Evolutionary conservation across 116 monocot genomes (phyloP).

Genomic region (Cymodocea nodosa): DNA sequence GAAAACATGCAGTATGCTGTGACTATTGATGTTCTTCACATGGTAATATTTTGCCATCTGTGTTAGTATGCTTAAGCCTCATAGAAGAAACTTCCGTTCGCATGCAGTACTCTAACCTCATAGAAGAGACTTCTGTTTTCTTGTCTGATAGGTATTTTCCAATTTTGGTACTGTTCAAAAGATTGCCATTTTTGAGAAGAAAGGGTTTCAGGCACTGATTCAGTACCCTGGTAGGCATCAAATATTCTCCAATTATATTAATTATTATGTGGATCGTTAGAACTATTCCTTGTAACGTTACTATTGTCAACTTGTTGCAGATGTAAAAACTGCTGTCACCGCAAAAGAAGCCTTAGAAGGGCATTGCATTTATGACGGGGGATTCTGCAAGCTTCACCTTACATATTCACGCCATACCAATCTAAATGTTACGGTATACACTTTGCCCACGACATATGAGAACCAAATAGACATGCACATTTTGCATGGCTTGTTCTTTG

Average conservation of each 20-base stretch:
- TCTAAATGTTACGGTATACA: slow-evolving; percentile 46
- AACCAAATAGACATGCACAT: too few species aligned
- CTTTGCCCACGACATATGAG: background rate
- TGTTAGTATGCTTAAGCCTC: too few species aligned
- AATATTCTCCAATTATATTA: background rate
- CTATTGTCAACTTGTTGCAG: slow-evolving; percentile 10
- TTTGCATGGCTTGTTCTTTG: too few species aligned
- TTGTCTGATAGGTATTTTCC: slow-evolving; percentile 33
- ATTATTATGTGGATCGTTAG: background rate
- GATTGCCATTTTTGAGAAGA: slow-evolving; percentile 62
- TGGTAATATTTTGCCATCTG: slow-evolving; percentile 9
- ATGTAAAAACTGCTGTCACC: slow-evolving; percentile 27
- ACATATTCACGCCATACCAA: slow-evolving; percentile 51
- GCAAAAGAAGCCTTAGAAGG: slow-evolving; percentile 51
- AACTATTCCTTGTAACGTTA: background rate
- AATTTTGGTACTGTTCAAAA: slow-evolving; percentile 48
- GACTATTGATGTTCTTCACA: slow-evolving; percentile 41
- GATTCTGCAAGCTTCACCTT: slow-evolving; percentile 54
- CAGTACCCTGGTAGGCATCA: slow-evolving; percentile 38
- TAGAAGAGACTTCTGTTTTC: too few species aligned
- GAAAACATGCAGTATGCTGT: slow-evolving; percentile 54
- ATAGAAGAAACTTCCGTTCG: background rate
- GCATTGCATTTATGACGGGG: slow-evolving; percentile 55
- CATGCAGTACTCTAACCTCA: too few species aligned
- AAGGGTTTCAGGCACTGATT: slow-evolving; percentile 48